Conservation (phyloP, 2,329 filamentous ascomycete species). For the Nigrospora oryzae region DNA sequence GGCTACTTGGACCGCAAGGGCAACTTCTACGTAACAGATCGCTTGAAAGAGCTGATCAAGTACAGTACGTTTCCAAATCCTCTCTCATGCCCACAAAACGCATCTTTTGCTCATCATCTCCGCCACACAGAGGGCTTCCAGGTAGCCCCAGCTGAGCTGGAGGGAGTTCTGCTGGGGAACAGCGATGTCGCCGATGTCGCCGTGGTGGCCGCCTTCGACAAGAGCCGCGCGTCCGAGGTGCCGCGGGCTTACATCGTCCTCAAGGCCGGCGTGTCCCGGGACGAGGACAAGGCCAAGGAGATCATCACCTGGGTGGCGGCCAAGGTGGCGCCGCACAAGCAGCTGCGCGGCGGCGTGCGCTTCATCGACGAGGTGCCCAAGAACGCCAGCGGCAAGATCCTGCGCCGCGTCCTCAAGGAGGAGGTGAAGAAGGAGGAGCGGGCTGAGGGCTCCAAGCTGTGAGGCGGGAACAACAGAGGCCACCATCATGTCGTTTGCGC, state of each 20-base stretch:
- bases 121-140: constrained; percentile 59
- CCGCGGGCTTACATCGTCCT: constrained; percentile 58
- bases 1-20: constrained; percentile 68
- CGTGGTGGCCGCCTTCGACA: constrained; percentile 54
- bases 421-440: constrained; percentile 25
- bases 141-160: constrained; percentile 60
- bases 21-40: constrained; percentile 86
- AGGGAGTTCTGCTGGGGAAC: constrained; percentile 34
- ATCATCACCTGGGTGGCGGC: constrained; percentile 26
- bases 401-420: constrained; percentile 47
- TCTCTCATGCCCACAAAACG: neutral
- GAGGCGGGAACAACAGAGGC: neutral
- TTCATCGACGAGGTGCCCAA: constrained; percentile 53
- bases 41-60: constrained; percentile 62
- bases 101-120: constrained; percentile 23
- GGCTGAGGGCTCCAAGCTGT: constrained; percentile 18
- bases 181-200: constrained; percentile 46
- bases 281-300: constrained; percentile 27
- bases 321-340: constrained; percentile 30
- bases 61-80: constrained; percentile 34
- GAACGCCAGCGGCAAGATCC: constrained; percentile 55
- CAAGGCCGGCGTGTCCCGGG: constrained; percentile 24
- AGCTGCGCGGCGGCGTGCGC: constrained; percentile 27
- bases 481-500: too few species aligned
- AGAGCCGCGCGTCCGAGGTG: constrained; percentile 56